Percentiles rank a stretch among this genome's conserved stretches.
Evolutionary conservation across 108 stramenopile genomes (phyloP).

Genomic region (Fragilaria radians): DNA sequence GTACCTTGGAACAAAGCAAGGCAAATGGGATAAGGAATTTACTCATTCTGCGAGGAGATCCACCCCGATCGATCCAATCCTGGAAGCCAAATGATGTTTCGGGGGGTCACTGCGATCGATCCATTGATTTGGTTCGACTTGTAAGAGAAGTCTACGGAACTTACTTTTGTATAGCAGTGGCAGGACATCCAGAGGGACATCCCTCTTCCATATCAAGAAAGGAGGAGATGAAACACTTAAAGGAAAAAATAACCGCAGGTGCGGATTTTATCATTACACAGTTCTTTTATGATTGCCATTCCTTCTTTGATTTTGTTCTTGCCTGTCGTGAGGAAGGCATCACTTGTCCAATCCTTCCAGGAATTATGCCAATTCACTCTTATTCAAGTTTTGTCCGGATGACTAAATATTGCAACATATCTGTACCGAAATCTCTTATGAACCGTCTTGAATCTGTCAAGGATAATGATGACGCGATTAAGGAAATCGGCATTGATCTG

Average conservation of each 20-base stretch:
- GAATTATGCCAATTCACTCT: constrained; percentile 93
- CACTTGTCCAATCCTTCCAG: constrained; percentile 86
- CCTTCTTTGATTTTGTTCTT: constrained; percentile 75
- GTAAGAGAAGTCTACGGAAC: constrained; percentile 87
- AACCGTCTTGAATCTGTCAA: constrained; percentile 60
- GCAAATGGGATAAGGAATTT: constrained; percentile 80
- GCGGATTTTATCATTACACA: constrained; percentile 96
- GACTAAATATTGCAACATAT: constrained; percentile 73
- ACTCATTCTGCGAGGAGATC: constrained; percentile 92
- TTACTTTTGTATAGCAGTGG: constrained; percentile 92
- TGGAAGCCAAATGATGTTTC: constrained; percentile 66
- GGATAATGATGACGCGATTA: constrained; percentile 92
- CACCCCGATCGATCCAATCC: constrained; percentile 71
- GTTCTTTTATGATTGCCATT: constrained; percentile 88
- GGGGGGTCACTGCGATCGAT: constrained; percentile 71
- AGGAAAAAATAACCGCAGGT: constrained; percentile 90
- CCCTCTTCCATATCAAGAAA: constrained; percentile 52
- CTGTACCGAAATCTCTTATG: constrained; percentile 58
- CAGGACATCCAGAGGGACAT: constrained; percentile 95
- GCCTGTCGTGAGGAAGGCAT: constrained; percentile 77
- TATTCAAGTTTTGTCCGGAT: constrained; percentile 73
- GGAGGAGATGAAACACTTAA: constrained; percentile 82
- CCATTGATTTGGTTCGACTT: constrained; percentile 87
- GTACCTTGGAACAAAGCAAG: constrained; percentile 51
- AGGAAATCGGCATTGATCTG: constrained; percentile 84